Evolutionary conservation across 1,284 basidiomycete genomes (phyloP), one percentile per base, ranked within the genome.

Genomic region (Cronartium ribicola): DNA sequence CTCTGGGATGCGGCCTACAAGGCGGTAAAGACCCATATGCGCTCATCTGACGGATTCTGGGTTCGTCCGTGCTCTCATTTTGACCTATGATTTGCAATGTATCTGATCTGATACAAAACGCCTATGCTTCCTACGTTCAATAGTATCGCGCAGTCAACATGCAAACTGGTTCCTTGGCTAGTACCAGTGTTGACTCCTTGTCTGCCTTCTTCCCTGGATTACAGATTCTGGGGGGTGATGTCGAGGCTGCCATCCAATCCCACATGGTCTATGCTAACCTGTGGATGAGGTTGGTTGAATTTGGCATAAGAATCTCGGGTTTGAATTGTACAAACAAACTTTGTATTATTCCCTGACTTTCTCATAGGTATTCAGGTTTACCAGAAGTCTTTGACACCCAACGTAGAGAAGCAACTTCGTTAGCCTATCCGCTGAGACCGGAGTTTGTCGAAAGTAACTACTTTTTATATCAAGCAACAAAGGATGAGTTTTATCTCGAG

Each of bases 401-500:
- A n/a, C 44, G 20, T 17, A 74, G 46, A 63, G 62, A 61, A 61
- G 71, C 71, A 10, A 62, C 59, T 13, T 39, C 43, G 46, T 44
- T 67, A 66, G 76, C 77, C 4, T 80, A 78, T 51, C 79, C 79
- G 2, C 75, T 80, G 0, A 66, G 80, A 39, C 79, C 81, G 84
- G 93, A 96, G 81, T 93, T 94, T 78, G 86, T 94, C 75, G 93
- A 96, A 82, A 92, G 90, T 36, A 97, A 91, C 2, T 94, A 93
- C 87, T 95, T 94, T 82, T 84, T 97, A 10, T 94, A 96, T 79
- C 86, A 90, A 67, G 94, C 94, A 20, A 97, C 94, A 2, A 86
- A 85, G 68, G 94, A 97, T 80, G 85, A 91, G 6, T 92, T 92
- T 80, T 97, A 97, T 81, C 86, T 97, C 1, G 88, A 93, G 76